phyloP scores from a whole-genome alignment of 2,329 filamentous ascomycete genomes.

The Keithomyces neogunnii region DNA sequence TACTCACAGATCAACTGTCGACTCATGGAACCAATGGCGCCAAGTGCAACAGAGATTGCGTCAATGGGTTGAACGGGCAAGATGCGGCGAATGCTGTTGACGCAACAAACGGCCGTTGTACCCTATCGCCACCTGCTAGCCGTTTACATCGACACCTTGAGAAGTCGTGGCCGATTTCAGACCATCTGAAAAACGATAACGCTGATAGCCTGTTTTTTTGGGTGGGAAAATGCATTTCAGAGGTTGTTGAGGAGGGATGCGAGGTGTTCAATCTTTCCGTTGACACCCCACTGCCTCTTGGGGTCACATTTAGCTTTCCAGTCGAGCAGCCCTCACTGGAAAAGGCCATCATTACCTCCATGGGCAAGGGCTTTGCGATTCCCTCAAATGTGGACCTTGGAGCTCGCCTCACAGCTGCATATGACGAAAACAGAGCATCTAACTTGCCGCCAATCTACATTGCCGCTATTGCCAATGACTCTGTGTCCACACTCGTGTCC shows the following conservation, averaged over 20 bases:
- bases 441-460: slow-evolving; percentile 59
- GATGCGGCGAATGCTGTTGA: too few relatives aligned
- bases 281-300: slow-evolving; percentile 47
- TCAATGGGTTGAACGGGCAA: slow-evolving; percentile 2
- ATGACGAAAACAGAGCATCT: slow-evolving; percentile 37
- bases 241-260: slow-evolving; percentile 56
- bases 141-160: slow-evolving; percentile 54
- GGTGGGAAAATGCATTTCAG: slow-evolving; percentile 70
- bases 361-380: slow-evolving; percentile 64
- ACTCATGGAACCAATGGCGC: background rate
- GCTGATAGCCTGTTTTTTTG: slow-evolving; percentile 70
- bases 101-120: background rate
- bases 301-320: slow-evolving; percentile 64
- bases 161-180: slow-evolving; percentile 64
- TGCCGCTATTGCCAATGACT: slow-evolving; percentile 72
- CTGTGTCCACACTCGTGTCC: slow-evolving; percentile 70
- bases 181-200: slow-evolving; percentile 66
- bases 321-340: slow-evolving; percentile 57
- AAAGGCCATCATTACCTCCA: slow-evolving; percentile 55
- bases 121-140: slow-evolving; percentile 4
- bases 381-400: slow-evolving; percentile 52
- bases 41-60: background rate
- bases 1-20: slow-evolving; percentile 31
- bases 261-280: slow-evolving; percentile 30
- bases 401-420: slow-evolving; percentile 49